Percentiles rank a stretch among this genome's conserved stretches.
phyloP scores from a whole-genome alignment of 2,329 filamentous ascomycete species.

The Achaetomium macrosporum region DNA sequence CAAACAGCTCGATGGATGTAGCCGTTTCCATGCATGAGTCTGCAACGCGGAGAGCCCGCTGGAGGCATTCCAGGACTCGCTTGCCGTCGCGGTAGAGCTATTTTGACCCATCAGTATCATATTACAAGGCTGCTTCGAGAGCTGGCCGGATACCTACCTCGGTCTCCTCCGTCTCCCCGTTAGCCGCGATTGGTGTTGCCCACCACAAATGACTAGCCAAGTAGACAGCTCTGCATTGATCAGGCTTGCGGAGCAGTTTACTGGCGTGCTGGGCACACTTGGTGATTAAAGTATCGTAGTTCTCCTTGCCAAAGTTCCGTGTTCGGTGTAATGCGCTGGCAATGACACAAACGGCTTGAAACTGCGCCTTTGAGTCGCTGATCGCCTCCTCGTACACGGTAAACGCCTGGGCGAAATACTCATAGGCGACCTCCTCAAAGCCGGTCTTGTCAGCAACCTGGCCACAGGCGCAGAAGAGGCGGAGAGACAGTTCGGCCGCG shows the following conservation, averaged over 20 bases:
- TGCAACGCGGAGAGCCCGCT: slow-evolving; percentile 89
- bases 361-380: slow-evolving; percentile 92
- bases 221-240: slow-evolving; percentile 95
- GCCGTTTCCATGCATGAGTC: slow-evolving; percentile 99
- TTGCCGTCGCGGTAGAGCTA: slow-evolving; percentile 96
- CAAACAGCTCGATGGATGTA: slow-evolving; percentile 94
- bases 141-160: slow-evolving; percentile 52
- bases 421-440: slow-evolving; percentile 94
- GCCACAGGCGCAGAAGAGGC: slow-evolving; percentile 85
- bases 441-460: slow-evolving; percentile 87
- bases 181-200: slow-evolving; percentile 75
- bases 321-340: slow-evolving; percentile 84
- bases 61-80: slow-evolving; percentile 90
- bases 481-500: slow-evolving; percentile 79
- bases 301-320: slow-evolving; percentile 88
- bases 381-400: slow-evolving; percentile 97
- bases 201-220: slow-evolving; percentile 97
- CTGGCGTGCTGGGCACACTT: slow-evolving; percentile 96
- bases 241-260: slow-evolving; percentile 94
- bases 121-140: not conserved
- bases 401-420: slow-evolving; percentile 97
- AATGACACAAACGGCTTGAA: slow-evolving; percentile 94
- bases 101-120: slow-evolving; percentile 11
- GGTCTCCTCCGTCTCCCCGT: slow-evolving; percentile 74
- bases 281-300: slow-evolving; percentile 97